phyloP scores from a whole-genome alignment of 768 basidiomycete genomes.

The Lactarius tabidus region DNA sequence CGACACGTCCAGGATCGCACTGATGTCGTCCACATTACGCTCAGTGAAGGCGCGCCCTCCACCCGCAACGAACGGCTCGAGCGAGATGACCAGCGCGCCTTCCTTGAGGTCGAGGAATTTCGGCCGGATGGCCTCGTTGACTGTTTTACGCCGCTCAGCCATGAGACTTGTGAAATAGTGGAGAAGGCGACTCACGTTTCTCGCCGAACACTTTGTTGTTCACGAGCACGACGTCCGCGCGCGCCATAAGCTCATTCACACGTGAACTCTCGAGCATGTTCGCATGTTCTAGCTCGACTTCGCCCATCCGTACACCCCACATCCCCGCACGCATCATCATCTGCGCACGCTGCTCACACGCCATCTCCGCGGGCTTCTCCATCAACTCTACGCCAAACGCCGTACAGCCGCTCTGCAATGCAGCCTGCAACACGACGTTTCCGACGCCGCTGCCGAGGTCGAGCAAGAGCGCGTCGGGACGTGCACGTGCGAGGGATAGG shows the following conservation, averaged over 20 bases:
- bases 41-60: slow-evolving; percentile 70
- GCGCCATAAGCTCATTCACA: slow-evolving; percentile 62
- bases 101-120: slow-evolving; percentile 95
- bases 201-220: slow-evolving; percentile 84
- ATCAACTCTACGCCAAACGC: slow-evolving; percentile 69
- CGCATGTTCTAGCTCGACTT: slow-evolving; percentile 76
- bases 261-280: slow-evolving; percentile 73
- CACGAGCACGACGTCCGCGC: slow-evolving; percentile 89
- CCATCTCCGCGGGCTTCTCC: slow-evolving; percentile 76
- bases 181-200: slow-evolving; percentile 51
- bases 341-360: slow-evolving; percentile 68
- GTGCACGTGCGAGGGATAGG: slow-evolving; percentile 47
- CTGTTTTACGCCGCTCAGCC: slow-evolving; percentile 36
- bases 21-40: slow-evolving; percentile 80
- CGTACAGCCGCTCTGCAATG: slow-evolving; percentile 48
- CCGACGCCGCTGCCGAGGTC: slow-evolving; percentile 63
- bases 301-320: slow-evolving; percentile 83
- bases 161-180: slow-evolving; percentile 1
- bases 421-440: slow-evolving; percentile 54
- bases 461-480: slow-evolving; percentile 45
- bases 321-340: slow-evolving; percentile 74
- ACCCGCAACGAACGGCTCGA: slow-evolving; percentile 77
- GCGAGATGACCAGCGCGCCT: slow-evolving; percentile 82
- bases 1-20: slow-evolving; percentile 71
- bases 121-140: slow-evolving; percentile 82